Percentiles rank a stretch among this genome's conserved stretches.
Evolutionary conservation across 2,329 filamentous ascomycete genomes (phyloP).

Genomic region (Fusarium secorum): DNA sequence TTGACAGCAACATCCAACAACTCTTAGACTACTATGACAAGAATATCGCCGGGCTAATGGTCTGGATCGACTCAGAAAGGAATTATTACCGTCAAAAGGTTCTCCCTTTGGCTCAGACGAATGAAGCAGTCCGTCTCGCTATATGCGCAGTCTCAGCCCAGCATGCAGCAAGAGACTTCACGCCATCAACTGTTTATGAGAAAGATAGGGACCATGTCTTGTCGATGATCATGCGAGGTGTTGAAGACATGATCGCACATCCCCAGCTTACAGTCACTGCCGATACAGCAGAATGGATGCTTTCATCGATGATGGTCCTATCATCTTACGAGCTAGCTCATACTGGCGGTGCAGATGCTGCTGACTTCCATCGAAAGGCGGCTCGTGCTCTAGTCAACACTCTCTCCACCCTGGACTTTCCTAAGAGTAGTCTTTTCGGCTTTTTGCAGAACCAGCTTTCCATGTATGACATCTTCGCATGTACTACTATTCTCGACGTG

Average conservation of each 20-base stretch:
- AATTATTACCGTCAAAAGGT: neutral
- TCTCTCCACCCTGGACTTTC: accelerated
- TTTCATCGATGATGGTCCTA: accelerated
- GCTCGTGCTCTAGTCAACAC: neutral
- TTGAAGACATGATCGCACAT: neutral
- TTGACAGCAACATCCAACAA: neutral
- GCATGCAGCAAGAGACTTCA: neutral
- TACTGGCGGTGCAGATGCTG: neutral
- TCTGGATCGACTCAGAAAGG: neutral
- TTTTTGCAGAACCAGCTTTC: neutral
- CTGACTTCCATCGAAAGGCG: accelerated
- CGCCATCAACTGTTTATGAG: neutral
- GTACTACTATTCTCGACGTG: neutral
- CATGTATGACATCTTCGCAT: accelerated
- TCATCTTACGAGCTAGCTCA: neutral
- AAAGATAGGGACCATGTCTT: neutral
- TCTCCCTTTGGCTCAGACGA: accelerated
- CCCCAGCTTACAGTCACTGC: neutral
- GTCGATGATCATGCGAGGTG: neutral
- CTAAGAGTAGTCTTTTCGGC: neutral
- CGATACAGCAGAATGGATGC: neutral
- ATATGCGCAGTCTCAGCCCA: neutral
- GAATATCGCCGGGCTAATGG: neutral
- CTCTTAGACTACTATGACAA: neutral
- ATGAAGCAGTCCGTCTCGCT: neutral